Evolutionary conservation across 129 eudicot genomes (phyloP).

Genomic region (Chrysanthemum lavandulifolium): DNA sequence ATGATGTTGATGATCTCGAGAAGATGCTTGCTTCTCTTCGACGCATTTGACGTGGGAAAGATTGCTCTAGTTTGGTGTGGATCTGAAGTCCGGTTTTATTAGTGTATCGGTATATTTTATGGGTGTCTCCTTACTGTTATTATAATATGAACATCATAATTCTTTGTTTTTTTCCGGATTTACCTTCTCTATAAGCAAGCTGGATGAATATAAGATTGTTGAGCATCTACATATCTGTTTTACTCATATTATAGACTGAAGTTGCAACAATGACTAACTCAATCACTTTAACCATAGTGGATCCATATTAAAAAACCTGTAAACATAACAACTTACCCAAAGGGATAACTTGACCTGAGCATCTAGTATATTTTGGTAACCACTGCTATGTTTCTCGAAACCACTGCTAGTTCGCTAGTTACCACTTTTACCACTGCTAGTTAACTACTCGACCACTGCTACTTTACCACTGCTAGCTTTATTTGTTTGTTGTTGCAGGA

Average conservation of each 20-base stretch:
- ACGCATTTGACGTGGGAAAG: slow-evolving; percentile 45
- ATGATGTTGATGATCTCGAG: slow-evolving; percentile 88
- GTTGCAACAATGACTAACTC: too few relatives aligned
- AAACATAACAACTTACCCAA: too few relatives aligned
- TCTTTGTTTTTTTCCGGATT: background rate
- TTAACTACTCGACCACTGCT: too few relatives aligned
- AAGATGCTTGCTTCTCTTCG: slow-evolving; percentile 94
- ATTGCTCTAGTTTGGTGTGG: slow-evolving; percentile 9
- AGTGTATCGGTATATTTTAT: slow-evolving; percentile 31
- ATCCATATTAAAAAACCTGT: too few relatives aligned
- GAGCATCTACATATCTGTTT: background rate
- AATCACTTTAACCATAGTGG: too few relatives aligned
- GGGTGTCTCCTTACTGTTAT: slow-evolving; percentile 8
- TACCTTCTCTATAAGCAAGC: background rate
- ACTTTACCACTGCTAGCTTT: too few relatives aligned
- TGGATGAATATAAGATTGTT: slow-evolving; percentile 3
- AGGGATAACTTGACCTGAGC: too few relatives aligned
- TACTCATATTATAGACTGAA: too few relatives aligned
- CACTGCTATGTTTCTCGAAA: too few relatives aligned
- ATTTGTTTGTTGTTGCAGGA: slow-evolving; percentile 52
- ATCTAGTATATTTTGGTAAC: too few relatives aligned
- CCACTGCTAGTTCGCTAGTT: too few relatives aligned
- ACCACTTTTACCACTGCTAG: too few relatives aligned
- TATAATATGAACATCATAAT: slow-evolving; percentile 2
- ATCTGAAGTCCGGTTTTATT: slow-evolving; percentile 4